Evolutionary conservation across 2,329 filamentous ascomycete genomes (phyloP).

Genomic region (Phoma herbarum): DNA sequence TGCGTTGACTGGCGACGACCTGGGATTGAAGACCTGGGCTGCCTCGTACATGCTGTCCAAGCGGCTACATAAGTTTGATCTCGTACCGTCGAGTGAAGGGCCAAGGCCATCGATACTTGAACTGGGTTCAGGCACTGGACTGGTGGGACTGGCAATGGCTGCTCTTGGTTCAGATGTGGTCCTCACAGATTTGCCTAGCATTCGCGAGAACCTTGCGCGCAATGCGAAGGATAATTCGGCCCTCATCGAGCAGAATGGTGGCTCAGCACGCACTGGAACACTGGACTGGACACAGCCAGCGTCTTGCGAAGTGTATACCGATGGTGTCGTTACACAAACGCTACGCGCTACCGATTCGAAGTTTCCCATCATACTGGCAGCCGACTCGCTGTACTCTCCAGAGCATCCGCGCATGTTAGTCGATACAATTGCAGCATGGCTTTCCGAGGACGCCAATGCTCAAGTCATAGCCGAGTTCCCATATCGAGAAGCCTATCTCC

Average conservation of each 20-base stretch:
- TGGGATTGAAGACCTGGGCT: conserved; percentile 96
- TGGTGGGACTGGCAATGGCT: conserved; percentile 88
- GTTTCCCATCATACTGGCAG: conserved; percentile 74
- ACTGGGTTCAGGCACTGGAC: conserved; percentile 86
- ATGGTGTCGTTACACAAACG: conserved; percentile 11
- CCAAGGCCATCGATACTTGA: conserved; percentile 66
- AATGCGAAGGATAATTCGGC: conserved; percentile 74
- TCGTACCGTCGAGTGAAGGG: conserved; percentile 14
- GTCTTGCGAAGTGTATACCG: conserved; percentile 47
- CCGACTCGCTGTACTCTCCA: conserved; percentile 87
- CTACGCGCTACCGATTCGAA: conserved; percentile 28
- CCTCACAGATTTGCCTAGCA: conserved; percentile 84
- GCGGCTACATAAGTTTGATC: conserved; percentile 62
- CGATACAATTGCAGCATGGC: conserved; percentile 72
- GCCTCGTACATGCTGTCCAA: conserved; percentile 86
- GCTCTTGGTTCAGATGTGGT: conserved; percentile 72
- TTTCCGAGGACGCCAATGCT: conserved; percentile 65
- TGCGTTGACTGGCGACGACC: conserved; percentile 82
- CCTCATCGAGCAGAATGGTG: conserved; percentile 64
- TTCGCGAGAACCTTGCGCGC: conserved; percentile 79
- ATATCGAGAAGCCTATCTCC: conserved; percentile 73
- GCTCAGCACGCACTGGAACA: conserved; percentile 67
- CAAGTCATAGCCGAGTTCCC: conserved; percentile 83
- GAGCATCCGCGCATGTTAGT: conserved; percentile 80
- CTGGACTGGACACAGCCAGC: conserved; percentile 77